Evolutionary conservation across 2,329 filamentous ascomycete genomes (phyloP).

Genomic region (Clonostachys rosea): DNA sequence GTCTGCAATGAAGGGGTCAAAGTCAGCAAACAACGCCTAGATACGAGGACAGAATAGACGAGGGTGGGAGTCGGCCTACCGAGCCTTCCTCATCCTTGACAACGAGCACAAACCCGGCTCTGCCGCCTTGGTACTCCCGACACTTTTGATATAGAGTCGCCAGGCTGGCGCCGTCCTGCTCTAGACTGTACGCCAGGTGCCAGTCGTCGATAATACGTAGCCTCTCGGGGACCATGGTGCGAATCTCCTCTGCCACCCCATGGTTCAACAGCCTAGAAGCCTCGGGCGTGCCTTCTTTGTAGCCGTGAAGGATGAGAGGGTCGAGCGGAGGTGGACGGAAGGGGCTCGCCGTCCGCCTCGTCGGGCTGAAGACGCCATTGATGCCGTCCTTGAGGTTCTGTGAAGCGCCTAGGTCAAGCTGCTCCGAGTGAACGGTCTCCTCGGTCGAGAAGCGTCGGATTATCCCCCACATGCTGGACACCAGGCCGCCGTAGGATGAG

Average conservation of each 20-base stretch:
- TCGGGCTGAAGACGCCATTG: constrained; percentile 50
- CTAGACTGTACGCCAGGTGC: constrained; percentile 82
- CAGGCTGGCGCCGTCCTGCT: constrained; percentile 86
- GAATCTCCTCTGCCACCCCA: constrained; percentile 85
- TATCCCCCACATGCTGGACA: constrained; percentile 47
- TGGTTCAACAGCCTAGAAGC: constrained; percentile 64
- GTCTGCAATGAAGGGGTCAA: constrained; percentile 37
- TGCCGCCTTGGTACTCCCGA: constrained; percentile 58
- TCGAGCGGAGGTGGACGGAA: constrained; percentile 88
- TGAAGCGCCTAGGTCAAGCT: constrained; percentile 6
- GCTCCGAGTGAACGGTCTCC: constrained; percentile 12
- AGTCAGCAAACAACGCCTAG: background rate
- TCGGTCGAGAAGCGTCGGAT: constrained; percentile 62
- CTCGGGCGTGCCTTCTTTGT: constrained; percentile 51
- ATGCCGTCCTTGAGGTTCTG: constrained; percentile 34
- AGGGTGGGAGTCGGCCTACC: constrained; percentile 37
- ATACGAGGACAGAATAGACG: background rate
- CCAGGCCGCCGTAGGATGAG: constrained; percentile 10
- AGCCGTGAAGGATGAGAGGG: constrained; percentile 68
- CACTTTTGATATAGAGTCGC: constrained; percentile 81
- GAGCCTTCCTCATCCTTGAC: constrained; percentile 73
- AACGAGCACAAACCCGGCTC: constrained; percentile 87
- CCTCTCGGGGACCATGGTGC: constrained; percentile 80
- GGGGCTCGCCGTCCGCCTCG: constrained; percentile 61
- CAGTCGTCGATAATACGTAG: constrained; percentile 85